These are phyloP conservation scores for Echium plantagineum DNA, from an alignment of 257 asterid species.

Conservation along the genomic window DNA sequence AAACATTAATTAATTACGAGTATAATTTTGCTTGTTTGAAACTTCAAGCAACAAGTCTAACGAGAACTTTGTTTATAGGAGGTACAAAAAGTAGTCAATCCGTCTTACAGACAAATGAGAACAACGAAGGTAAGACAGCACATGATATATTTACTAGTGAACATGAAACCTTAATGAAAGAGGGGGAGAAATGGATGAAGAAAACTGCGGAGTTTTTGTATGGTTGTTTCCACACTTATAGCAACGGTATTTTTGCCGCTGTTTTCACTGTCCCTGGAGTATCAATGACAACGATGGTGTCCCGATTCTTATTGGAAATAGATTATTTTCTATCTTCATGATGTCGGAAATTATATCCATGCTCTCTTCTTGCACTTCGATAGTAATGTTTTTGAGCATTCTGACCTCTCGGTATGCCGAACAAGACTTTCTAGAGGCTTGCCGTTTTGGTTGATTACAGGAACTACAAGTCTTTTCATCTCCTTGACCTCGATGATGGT, in stretches of 20 bases:
- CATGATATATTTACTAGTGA: slow-evolving; percentile 8
- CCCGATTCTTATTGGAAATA: slow-evolving; percentile 11
- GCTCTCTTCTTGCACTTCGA: slow-evolving; percentile 19
- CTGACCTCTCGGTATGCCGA: slow-evolving; percentile 27
- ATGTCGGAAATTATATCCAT: slow-evolving; percentile 23
- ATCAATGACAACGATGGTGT: slow-evolving; percentile 14
- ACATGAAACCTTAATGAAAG: slow-evolving; percentile 17
- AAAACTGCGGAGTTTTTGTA: slow-evolving; percentile 23
- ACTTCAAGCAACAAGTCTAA: too few species aligned
- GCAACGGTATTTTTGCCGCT: slow-evolving; percentile 26
- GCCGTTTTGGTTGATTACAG: slow-evolving; percentile 8
- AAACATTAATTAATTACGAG: too few species aligned
- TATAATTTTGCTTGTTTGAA: too few species aligned
- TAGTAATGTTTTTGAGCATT: slow-evolving; percentile 26
- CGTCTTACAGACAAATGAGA: slow-evolving; percentile 7
- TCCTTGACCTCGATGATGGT: neutral
- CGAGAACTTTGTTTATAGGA: slow-evolving; percentile 7
- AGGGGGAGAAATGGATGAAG: slow-evolving; percentile 32
- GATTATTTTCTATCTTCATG: slow-evolving; percentile 15
- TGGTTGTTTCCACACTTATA: slow-evolving; percentile 25
- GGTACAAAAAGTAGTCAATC: slow-evolving; percentile 23
- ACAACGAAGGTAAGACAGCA: slow-evolving; percentile 13
- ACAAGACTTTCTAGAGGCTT: slow-evolving; percentile 17
- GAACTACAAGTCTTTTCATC: neutral
- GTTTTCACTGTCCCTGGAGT: slow-evolving; percentile 32